These are phyloP conservation scores for Pleurotus giganteus DNA, from an alignment of 768 basidiomycete species.

Conservation along the genomic window DNA sequence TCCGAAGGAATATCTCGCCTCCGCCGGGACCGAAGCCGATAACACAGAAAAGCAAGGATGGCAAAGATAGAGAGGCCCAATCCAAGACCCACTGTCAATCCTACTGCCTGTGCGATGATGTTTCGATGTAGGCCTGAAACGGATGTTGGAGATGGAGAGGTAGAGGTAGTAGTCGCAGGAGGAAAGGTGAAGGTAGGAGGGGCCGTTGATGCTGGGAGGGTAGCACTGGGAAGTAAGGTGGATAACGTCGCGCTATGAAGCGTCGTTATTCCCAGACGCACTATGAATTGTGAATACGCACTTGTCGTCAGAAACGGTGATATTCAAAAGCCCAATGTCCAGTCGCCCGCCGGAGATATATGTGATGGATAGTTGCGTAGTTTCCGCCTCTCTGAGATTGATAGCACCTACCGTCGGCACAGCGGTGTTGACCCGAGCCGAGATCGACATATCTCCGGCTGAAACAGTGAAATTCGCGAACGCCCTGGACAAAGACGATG, in stretches of 20 bases:
- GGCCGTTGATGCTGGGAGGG: constrained; percentile 33
- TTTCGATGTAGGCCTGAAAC: constrained; percentile 4
- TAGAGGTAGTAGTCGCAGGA: constrained; percentile 15
- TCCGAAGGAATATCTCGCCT: constrained; percentile 3
- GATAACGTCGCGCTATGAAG: constrained; percentile 20
- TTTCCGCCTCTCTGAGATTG: constrained; percentile 35
- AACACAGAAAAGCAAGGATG: constrained; percentile 18
- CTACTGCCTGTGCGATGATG: constrained; percentile 32
- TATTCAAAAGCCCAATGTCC: constrained; percentile 34
- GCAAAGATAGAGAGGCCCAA: constrained; percentile 29
- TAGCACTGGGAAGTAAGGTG: constrained; percentile 32
- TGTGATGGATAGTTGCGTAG: constrained; percentile 42
- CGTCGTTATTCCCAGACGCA: background rate
- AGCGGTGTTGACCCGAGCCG: constrained; percentile 38
- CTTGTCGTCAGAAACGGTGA: constrained; percentile 37
- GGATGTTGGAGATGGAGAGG: constrained; percentile 4
- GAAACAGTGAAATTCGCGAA: constrained; percentile 51
- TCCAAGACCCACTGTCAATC: constrained; percentile 32
- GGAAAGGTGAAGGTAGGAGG: constrained; percentile 27
- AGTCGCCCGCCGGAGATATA: constrained; percentile 30
- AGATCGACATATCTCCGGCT: constrained; percentile 30
- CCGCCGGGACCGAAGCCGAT: constrained; percentile 24
- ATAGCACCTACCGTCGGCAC: constrained; percentile 36
- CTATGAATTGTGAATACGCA: constrained; percentile 18
- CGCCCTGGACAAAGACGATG: constrained; percentile 46